Evolutionary conservation across 164 flowering plant genomes (phyloP), one percentile per base, ranked within the genome.

Genomic region (Tinospora cordifolia): DNA sequence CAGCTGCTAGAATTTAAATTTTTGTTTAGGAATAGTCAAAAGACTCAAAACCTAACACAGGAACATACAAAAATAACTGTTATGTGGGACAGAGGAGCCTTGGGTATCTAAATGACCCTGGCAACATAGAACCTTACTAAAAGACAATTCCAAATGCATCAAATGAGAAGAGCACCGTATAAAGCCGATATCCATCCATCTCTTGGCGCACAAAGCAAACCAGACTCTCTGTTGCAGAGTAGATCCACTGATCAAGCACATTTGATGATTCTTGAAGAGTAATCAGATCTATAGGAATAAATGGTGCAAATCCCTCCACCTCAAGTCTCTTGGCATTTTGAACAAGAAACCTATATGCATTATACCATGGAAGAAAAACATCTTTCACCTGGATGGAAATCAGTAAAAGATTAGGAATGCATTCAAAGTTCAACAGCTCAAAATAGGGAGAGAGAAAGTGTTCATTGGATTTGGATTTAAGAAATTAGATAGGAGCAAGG

Each of bases 351-450:
- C 99, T 87, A 76, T 95, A 95, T 25, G 99, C 99, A 83, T 95
- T 95, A 73, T 95, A 95, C 99, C 99, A 95, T 25, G 99, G 99
- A 51, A 95, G 86, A 75, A 95, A 95, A 21, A 95, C 99, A 77
- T 91, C 97, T 80, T 87, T 92, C 26, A 92, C 96, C 98, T 92
- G 83, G 69, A 24, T n/a, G 67, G 64, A 73, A 66, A 73, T 62
- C 49, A 66, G 17, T 63, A 34, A 49, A 39, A 69, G 24, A n/a
- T 38, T 22, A 22, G 14, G 38, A 27, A 69, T 19, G 22, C 58
- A 71, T 40, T 34, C 36, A 54, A 21, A 19, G 22, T 54, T 54
- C 67, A 46, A 59, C 21, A 38, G 14, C 0, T 57, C 19, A 66
- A 46, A 36, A 6, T 15, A 24, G 24, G 60, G 21, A 17, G n/a